Evolutionary conservation across 2,329 filamentous ascomycete species (phyloP), one percentile per base, ranked within the genome.

Genomic region (Parastagonospora avenae): DNA sequence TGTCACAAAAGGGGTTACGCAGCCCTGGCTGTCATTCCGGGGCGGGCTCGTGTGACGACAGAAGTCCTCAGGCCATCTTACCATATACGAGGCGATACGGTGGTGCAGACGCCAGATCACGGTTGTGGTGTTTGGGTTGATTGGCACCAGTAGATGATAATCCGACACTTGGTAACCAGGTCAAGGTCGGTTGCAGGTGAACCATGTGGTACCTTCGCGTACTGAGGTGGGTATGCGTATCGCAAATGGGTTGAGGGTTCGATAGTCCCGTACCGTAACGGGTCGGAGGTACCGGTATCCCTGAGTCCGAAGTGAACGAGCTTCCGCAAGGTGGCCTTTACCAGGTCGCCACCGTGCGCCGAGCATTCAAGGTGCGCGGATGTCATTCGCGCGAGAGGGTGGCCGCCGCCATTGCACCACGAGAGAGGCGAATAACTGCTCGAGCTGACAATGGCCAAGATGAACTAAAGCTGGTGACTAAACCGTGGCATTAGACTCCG

Each of bases 261-360:
- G 10, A 42, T 15, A 40, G 40, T 14, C 31, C 38, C 38, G 36
- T 37, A 29, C 44, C 42, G 37, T 32, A 42, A 38, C 44, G 37
- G 48, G 45, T 36, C 42, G 49, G 50, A 40, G 38, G 43, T 48
- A 42, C 46, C 50, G 56, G 55, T 55, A 50, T 42, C 50, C 50
- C 47, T 42, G 48, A 33, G 49, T 47, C 36, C 50, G 49, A 39
- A 54, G 50, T 54, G 55, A 52, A 55, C 48, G 51, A 54, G 55
- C 55, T 47, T 49, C 35, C 37, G 57, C 49, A 57, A 60, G 50
- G 50, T 60, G 57, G 50, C 57, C 55, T 60, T 41, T 60, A 30
- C 46, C 19, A 35, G 12, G 35, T 56, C 46, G 55, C 52, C 55
- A 54, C 55, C 50, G 52, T 60, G 57, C 54, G 48, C 52, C 52